phyloP scores from a whole-genome alignment of 306 rosid species.

The Prunus campanulata region DNA sequence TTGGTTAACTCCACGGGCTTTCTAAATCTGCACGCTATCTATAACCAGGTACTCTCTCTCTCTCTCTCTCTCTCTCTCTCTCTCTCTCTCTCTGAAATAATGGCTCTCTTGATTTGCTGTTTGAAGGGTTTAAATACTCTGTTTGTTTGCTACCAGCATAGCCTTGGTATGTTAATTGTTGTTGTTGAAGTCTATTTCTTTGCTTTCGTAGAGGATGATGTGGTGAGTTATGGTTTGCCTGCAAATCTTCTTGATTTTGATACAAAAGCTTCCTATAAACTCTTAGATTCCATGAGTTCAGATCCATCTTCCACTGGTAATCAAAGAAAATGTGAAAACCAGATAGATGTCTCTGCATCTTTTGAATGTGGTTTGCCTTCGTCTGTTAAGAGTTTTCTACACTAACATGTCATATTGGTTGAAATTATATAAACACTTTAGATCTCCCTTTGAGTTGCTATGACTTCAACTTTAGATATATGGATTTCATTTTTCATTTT shows the following conservation, averaged over 20 bases:
- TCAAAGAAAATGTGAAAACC: neutral
- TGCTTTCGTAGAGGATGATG: neutral
- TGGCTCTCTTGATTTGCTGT: too few relatives aligned
- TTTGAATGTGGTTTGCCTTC: neutral
- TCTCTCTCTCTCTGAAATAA: neutral
- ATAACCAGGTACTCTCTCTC: conserved; percentile 35
- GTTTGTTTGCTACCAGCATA: too few relatives aligned
- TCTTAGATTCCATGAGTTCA: neutral
- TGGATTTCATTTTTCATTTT: too few relatives aligned
- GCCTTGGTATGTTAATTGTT: too few relatives aligned
- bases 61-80: neutral
- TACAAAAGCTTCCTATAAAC: neutral
- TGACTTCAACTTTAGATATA: too few relatives aligned
- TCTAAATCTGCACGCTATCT: conserved; percentile 6
- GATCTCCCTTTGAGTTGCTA: too few relatives aligned
- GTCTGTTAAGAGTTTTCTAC: too few relatives aligned
- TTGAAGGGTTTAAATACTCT: too few relatives aligned
- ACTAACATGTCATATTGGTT: too few relatives aligned
- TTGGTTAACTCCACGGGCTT: conserved; percentile 3
- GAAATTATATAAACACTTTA: too few relatives aligned
- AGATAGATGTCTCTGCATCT: neutral
- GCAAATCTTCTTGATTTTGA: neutral
- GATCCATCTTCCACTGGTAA: neutral
- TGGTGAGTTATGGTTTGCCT: neutral
- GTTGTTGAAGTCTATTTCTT: too few relatives aligned